These are phyloP conservation scores for Coriaria nepalensis DNA, from an alignment of 306 rosid genomes.

Conservation along the genomic window DNA sequence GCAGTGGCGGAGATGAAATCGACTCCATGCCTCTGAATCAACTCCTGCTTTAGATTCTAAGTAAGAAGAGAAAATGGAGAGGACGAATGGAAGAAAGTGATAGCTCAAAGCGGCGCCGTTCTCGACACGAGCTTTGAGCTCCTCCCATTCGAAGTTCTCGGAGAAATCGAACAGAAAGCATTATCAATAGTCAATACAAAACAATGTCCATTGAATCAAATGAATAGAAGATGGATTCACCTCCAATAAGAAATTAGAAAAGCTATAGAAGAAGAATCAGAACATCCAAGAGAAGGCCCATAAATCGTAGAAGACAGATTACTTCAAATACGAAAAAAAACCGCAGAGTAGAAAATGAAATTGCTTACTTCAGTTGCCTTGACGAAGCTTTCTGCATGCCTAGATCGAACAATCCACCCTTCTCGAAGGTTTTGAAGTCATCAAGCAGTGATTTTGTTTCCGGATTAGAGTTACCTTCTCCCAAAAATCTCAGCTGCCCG, in stretches of 20 bases:
- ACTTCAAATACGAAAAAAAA: neutral
- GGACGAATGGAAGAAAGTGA: conserved; percentile 43
- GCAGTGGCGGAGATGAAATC: conserved; percentile 72
- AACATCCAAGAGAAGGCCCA: no score
- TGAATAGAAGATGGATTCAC: no score
- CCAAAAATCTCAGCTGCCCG: no score
- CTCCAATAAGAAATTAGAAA: no score
- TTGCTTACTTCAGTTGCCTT: conserved; percentile 52
- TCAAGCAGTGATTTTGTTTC: conserved; percentile 40
- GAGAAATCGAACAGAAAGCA: no score
- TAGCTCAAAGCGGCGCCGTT: conserved; percentile 33
- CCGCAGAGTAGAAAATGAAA: neutral
- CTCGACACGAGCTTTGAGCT: conserved; percentile 46
- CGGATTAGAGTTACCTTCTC: conserved; percentile 3
- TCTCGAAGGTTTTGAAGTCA: conserved; percentile 43
- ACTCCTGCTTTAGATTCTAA: conserved; percentile 10
- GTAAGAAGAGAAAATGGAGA: neutral
- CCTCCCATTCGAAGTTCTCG: conserved; percentile 78
- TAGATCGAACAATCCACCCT: conserved; percentile 44
- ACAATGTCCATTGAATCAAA: no score
- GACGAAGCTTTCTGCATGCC: conserved; percentile 70
- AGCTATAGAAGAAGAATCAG: no score
- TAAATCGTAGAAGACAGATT: neutral
- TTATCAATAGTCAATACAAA: no score
- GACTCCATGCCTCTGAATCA: conserved; percentile 61